These are phyloP conservation scores for Escovopsis sp. DNA, from an alignment of 2,329 filamentous ascomycete genomes.

Conservation along the genomic window DNA sequence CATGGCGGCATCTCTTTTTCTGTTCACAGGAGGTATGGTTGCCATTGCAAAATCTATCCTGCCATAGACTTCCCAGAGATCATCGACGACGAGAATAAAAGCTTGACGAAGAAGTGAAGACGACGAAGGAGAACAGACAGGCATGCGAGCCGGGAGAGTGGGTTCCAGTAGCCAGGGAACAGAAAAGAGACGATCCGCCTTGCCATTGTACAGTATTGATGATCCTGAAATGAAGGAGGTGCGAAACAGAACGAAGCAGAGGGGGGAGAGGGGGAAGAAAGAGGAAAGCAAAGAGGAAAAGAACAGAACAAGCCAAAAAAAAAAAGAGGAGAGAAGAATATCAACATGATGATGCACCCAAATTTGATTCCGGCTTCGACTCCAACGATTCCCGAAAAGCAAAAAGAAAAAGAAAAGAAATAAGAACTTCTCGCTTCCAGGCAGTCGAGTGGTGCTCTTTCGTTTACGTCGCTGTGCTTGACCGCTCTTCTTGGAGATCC, in stretches of 20 bases:
- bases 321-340: slow-evolving; percentile 3
- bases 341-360: slow-evolving; percentile 13
- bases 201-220: slow-evolving; percentile 4
- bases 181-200: background rate
- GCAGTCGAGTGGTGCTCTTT: too few relatives aligned
- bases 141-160: too few relatives aligned
- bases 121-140: slow-evolving; percentile 1
- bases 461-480: too few relatives aligned
- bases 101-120: background rate
- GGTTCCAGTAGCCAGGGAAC: too few relatives aligned
- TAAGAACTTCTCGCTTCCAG: too few relatives aligned
- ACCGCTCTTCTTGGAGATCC: too few relatives aligned
- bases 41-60: slow-evolving; percentile 13
- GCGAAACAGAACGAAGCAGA: background rate
- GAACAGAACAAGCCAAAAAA: background rate
- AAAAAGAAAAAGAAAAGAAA: too few relatives aligned
- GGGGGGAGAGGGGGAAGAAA: background rate
- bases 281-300: background rate
- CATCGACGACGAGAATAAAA: background rate
- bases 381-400: too few relatives aligned
- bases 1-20: too few relatives aligned
- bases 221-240: background rate
- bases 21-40: too few relatives aligned
- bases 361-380: slow-evolving; percentile 10
- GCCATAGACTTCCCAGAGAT: slow-evolving; percentile 8